These are phyloP conservation scores for Pichia terricola DNA, from an alignment of 1,139 yeast species.

Conservation along the genomic window DNA sequence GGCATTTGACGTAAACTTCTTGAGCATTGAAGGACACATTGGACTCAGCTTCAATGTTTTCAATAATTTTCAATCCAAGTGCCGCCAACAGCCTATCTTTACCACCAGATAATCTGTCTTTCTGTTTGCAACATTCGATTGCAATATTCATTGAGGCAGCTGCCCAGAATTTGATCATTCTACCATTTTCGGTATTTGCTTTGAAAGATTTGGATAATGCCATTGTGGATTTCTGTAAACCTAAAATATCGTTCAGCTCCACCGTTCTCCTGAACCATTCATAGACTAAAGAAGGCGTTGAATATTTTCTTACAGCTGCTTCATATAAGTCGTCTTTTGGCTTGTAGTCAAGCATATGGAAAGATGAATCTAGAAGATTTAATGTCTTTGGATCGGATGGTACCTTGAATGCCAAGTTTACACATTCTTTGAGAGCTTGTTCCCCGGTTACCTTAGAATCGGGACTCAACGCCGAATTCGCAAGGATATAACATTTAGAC, in stretches of 20 bases:
- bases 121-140: slow-evolving; percentile 16
- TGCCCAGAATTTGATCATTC: slow-evolving; percentile 39
- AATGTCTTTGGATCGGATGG: slow-evolving; percentile 51
- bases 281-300: slow-evolving; percentile 34
- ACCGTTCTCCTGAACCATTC: slow-evolving; percentile 42
- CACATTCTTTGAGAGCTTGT: slow-evolving; percentile 3
- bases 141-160: slow-evolving; percentile 33
- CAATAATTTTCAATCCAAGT: slow-evolving; percentile 48
- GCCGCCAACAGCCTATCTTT: slow-evolving; percentile 37
- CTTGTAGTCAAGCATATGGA: slow-evolving; percentile 28
- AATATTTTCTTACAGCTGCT: slow-evolving; percentile 45
- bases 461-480: slow-evolving; percentile 2
- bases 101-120: slow-evolving; percentile 29
- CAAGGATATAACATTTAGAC: slow-evolving; percentile 27
- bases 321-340: slow-evolving; percentile 40
- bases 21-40: slow-evolving; percentile 34
- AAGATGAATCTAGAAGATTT: slow-evolving; percentile 35
- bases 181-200: slow-evolving; percentile 13
- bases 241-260: slow-evolving; percentile 29
- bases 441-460: slow-evolving; percentile 2
- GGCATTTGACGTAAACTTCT: slow-evolving; percentile 47
- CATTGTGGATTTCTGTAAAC: slow-evolving; percentile 40
- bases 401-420: slow-evolving; percentile 36
- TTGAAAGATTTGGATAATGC: slow-evolving; percentile 28
- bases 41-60: slow-evolving; percentile 31